These are phyloP conservation scores for Arxiozyma slooffiae DNA, from an alignment of 1,139 yeast species.

Conservation along the genomic window DNA sequence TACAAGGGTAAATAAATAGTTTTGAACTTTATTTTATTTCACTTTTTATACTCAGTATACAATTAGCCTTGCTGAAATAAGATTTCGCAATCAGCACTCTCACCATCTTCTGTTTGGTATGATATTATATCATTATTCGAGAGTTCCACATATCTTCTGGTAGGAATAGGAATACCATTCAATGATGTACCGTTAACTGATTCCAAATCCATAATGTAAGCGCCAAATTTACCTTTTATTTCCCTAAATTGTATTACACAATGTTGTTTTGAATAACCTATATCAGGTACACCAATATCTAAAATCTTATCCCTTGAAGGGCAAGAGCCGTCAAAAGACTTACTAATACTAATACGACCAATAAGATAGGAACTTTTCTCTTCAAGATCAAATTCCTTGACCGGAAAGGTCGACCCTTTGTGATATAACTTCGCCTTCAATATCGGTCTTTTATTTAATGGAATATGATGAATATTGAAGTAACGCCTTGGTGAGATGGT, in stretches of 20 bases:
- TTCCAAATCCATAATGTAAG: conserved; percentile 45
- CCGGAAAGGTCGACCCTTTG: conserved; percentile 9
- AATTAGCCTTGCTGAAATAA: not conserved
- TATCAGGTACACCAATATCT: conserved; percentile 38
- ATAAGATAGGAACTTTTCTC: conserved; percentile 32
- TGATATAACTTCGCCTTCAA: conserved; percentile 20
- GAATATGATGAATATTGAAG: conserved; percentile 22
- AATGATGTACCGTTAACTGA: conserved; percentile 47
- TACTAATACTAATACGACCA: conserved; percentile 32
- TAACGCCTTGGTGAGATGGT: conserved; percentile 30
- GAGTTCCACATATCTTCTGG: conserved; percentile 41
- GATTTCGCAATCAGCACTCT: not conserved
- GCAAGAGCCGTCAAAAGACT: not conserved
- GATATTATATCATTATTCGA: conserved; percentile 39
- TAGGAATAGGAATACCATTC: conserved; percentile 39
- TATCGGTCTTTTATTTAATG: conserved; percentile 23
- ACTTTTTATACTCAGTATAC: no score
- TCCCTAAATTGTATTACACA: conserved; percentile 46
- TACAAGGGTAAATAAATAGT: no score
- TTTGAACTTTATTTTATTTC: no score
- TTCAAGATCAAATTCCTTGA: conserved; percentile 28
- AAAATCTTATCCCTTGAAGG: conserved; percentile 7
- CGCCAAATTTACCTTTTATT: conserved; percentile 21
- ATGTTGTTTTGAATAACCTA: conserved; percentile 43
- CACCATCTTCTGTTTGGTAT: conserved; percentile 33